Percentiles rank a stretch among this genome's conserved stretches.
Conservation (phyloP, 306 rosid species). For the Phaseolus lunatus region DNA sequence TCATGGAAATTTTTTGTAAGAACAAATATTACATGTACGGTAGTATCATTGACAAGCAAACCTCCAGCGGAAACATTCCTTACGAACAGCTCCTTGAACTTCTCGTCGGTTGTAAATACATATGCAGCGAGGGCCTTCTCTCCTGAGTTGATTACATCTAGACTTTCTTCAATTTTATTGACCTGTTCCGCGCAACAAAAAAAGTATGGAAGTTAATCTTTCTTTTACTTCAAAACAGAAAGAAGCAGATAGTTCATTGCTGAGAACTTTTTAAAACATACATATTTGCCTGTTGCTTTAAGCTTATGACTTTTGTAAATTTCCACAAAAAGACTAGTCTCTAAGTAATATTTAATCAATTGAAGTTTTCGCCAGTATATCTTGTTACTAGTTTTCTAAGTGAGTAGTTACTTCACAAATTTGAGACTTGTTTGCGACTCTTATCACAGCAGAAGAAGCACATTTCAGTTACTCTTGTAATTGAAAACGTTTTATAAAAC, state of each 20-base stretch:
- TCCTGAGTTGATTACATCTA: slow-evolving; percentile 75
- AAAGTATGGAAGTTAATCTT: not conserved
- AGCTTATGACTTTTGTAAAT: no score
- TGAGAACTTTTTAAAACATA: not conserved
- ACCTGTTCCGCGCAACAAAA: slow-evolving; percentile 62
- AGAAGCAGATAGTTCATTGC: slow-evolving; percentile 7
- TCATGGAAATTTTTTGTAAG: not conserved
- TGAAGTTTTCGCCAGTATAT: not conserved
- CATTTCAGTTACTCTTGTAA: no score
- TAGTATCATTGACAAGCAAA: slow-evolving; percentile 79
- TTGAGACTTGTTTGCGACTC: no score
- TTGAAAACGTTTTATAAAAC: not conserved
- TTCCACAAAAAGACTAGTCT: not conserved
- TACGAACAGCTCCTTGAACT: slow-evolving; percentile 81
- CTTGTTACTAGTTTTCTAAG: not conserved
- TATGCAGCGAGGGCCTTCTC: slow-evolving; percentile 96
- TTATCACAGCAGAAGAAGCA: no score
- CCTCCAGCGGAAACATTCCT: slow-evolving; percentile 79
- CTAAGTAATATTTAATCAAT: not conserved
- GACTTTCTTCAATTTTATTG: slow-evolving; percentile 78
- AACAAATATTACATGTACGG: slow-evolving; percentile 56
- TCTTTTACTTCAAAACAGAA: not conserved
- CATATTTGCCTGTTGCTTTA: no score
- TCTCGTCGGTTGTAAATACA: slow-evolving; percentile 73
- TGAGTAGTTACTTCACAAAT: not conserved